Conservation (phyloP, 2,329 filamentous ascomycete species). For the Elsinoe perseae region DNA sequence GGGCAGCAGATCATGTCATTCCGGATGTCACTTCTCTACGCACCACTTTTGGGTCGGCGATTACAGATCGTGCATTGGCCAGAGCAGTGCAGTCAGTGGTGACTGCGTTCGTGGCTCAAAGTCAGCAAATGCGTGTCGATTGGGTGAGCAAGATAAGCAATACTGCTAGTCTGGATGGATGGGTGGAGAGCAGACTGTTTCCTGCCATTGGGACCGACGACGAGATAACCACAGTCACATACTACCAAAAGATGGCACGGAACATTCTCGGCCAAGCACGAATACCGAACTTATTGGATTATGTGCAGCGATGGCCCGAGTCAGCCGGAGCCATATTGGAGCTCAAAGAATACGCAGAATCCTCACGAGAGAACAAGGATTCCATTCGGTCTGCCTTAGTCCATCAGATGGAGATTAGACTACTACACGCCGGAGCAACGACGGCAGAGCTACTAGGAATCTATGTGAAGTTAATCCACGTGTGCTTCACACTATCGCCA, state of each 20-base stretch:
- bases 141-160: slow-evolving; percentile 22
- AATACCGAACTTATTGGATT: slow-evolving; percentile 68
- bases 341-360: slow-evolving; percentile 52
- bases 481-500: slow-evolving; percentile 66
- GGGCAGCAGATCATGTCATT: neutral
- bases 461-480: slow-evolving; percentile 71
- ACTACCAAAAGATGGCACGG: slow-evolving; percentile 38
- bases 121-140: slow-evolving; percentile 13
- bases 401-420: slow-evolving; percentile 53
- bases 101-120: neutral
- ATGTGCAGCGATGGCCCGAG: slow-evolving; percentile 66
- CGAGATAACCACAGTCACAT: neutral
- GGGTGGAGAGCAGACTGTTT: slow-evolving; percentile 21
- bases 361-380: slow-evolving; percentile 58
- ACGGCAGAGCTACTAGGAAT: slow-evolving; percentile 68
- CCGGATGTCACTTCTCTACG: neutral
- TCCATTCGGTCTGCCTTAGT: slow-evolving; percentile 65
- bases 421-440: slow-evolving; percentile 68
- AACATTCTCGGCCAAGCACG: slow-evolving; percentile 60
- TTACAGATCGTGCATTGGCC: neutral
- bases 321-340: slow-evolving; percentile 67
- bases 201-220: neutral
- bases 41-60: neutral
- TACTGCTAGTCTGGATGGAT: slow-evolving; percentile 31
- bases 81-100: neutral